These are phyloP conservation scores for Syzygium oleosum DNA, from an alignment of 345 rosid genomes.

Conservation along the genomic window DNA sequence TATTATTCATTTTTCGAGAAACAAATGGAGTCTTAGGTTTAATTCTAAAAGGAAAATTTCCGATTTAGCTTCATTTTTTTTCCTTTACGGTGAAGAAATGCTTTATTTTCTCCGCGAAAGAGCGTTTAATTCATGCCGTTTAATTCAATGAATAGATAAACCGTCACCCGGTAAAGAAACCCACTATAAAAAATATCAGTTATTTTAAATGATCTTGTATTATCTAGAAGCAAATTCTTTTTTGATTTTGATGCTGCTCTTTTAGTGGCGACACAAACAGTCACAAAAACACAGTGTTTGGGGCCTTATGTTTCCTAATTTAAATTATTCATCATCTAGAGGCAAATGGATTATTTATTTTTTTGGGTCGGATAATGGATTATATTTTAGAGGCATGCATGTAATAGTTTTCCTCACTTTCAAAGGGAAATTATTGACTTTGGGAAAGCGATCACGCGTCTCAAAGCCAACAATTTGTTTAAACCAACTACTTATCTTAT, in stretches of 20 bases:
- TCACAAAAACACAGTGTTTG: background rate
- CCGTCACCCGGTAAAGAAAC: background rate
- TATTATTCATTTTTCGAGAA: too few relatives aligned
- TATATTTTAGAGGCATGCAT: background rate
- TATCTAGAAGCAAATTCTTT: background rate
- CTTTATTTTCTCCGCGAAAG: background rate
- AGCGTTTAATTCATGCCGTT: background rate
- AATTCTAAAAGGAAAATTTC: background rate
- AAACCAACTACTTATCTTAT: background rate
- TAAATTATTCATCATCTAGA: background rate
- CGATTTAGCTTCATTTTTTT: background rate
- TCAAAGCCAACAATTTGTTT: background rate
- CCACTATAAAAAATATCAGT: background rate
- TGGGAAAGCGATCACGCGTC: background rate
- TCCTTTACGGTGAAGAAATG: background rate
- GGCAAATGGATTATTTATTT: background rate
- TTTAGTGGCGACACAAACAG: fast-evolving
- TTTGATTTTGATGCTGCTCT: background rate
- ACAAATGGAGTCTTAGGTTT: background rate
- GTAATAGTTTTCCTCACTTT: background rate
- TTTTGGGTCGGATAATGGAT: background rate
- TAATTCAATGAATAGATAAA: background rate
- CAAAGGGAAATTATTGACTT: background rate
- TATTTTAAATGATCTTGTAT: background rate
- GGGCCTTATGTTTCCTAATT: background rate